Conservation (phyloP, 306 rosid species). For the Purshia tridentata region DNA sequence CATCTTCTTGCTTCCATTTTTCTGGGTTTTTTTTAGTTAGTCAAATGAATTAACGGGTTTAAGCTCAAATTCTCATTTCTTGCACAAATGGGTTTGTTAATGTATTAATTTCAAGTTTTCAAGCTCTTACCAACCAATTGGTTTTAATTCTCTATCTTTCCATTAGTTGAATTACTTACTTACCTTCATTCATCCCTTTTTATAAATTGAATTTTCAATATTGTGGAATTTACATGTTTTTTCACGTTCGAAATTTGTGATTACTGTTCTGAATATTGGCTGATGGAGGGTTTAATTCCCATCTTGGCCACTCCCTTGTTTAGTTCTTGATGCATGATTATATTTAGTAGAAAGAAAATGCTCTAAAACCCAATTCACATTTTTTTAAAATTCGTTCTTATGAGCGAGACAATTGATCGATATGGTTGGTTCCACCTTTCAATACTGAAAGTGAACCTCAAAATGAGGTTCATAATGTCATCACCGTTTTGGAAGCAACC, state of each 20-base stretch:
- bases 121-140: background rate
- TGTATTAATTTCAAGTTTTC: slow-evolving; percentile 3
- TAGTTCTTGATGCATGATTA: background rate
- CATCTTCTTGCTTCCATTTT: background rate
- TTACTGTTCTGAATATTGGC: too few species aligned
- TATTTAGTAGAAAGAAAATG: background rate
- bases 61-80: background rate
- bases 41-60: background rate
- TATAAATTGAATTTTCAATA: too few species aligned
- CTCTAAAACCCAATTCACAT: background rate
- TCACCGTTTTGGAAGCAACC: slow-evolving; percentile 24
- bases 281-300: too few species aligned
- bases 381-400: background rate
- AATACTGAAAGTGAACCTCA: background rate
- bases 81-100: background rate
- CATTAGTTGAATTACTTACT: too few species aligned
- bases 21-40: background rate
- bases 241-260: too few species aligned
- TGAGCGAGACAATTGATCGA: too few species aligned
- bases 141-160: too few species aligned
- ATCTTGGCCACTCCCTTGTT: too few species aligned
- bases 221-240: too few species aligned
- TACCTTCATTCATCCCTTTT: too few species aligned
- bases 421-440: background rate
- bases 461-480: background rate